A percentile compares a stretch with the other conserved stretches of the same genome.
phyloP scores from a whole-genome alignment of 805 yeast genomes.

The Monosporozyma yasuniensis region DNA sequence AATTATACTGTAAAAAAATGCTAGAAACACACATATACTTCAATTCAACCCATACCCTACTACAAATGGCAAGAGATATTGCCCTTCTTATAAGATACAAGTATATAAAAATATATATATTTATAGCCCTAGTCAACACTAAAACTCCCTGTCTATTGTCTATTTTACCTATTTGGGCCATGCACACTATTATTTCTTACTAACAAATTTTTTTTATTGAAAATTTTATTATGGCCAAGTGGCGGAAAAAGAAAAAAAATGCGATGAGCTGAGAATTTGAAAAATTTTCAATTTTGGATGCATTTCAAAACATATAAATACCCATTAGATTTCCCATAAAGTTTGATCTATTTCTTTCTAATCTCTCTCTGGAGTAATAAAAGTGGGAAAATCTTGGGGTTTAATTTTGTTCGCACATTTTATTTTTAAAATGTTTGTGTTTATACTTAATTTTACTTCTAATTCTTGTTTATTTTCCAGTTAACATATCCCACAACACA shows the following conservation, averaged over 20 bases:
- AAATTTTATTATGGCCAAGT: not conserved
- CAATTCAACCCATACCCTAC: too few relatives aligned
- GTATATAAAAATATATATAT: too few relatives aligned
- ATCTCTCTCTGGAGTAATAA: not conserved
- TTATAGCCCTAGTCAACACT: too few relatives aligned
- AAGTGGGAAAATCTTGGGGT: constrained; percentile 1
- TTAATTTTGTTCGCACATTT: not conserved
- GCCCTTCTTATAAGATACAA: too few relatives aligned
- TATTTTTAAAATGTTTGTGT: not conserved
- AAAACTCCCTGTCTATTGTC: too few relatives aligned
- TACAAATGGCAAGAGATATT: too few relatives aligned
- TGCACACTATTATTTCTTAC: not conserved
- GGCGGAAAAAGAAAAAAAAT: not conserved
- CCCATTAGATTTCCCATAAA: not conserved
- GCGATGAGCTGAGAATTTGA: not conserved
- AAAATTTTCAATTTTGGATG: not conserved
- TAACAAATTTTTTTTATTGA: not conserved
- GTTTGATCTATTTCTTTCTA: not conserved
- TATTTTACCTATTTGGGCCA: not conserved
- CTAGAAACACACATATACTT: too few relatives aligned
- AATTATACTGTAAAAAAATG: too few relatives aligned
- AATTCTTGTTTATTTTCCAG: not conserved
- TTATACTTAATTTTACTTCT: not conserved
- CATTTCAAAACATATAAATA: not conserved
- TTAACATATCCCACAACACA: not conserved